A percentile compares a stretch with the other conserved stretches of the same genome.
These are phyloP conservation scores for Cystoderma amianthinum DNA, from an alignment of 768 basidiomycete species.

Conservation along the genomic window DNA sequence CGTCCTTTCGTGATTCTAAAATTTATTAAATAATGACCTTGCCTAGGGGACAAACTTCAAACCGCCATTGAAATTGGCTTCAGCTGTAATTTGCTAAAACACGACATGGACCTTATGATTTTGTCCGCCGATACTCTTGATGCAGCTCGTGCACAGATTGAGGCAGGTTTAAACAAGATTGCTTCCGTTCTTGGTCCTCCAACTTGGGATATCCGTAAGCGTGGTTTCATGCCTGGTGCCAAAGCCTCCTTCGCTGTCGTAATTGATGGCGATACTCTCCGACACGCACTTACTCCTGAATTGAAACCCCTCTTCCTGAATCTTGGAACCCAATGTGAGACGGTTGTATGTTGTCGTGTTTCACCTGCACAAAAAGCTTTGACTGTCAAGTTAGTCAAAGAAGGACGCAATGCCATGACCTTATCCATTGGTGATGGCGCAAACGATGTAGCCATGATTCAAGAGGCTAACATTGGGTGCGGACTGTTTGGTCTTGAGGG, in stretches of 20 bases:
- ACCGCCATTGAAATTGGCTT: conserved; percentile 98
- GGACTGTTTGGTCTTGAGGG: conserved; percentile 92
- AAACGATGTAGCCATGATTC: conserved; percentile 99
- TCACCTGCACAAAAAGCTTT: conserved; percentile 98
- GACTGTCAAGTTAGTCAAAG: conserved; percentile 93
- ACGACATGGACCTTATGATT: conserved; percentile 96
- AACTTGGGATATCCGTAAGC: conserved; percentile 46
- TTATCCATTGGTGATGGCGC: conserved; percentile 95
- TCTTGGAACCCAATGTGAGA: conserved; percentile 92
- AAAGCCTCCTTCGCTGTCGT: conserved; percentile 86
- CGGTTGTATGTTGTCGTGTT: conserved; percentile 97
- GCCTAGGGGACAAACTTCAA: conserved; percentile 87
- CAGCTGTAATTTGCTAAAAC: conserved; percentile 91
- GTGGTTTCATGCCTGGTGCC: conserved; percentile 61
- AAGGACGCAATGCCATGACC: conserved; percentile 94
- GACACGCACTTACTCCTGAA: conserved; percentile 68
- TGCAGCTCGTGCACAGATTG: conserved; percentile 77
- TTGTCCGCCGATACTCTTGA: conserved; percentile 77
- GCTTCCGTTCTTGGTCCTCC: conserved; percentile 80
- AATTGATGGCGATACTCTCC: conserved; percentile 91
- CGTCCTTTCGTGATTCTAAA: conserved; percentile 8
- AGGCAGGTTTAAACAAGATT: conserved; percentile 92
- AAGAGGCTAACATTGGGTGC: conserved; percentile 97
- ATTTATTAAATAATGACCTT: neutral
- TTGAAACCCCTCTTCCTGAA: conserved; percentile 86